A percentile compares a stretch with the other conserved stretches of the same genome.
phyloP scores from a whole-genome alignment of 106 monocot species.

The Acorus calamus region DNA sequence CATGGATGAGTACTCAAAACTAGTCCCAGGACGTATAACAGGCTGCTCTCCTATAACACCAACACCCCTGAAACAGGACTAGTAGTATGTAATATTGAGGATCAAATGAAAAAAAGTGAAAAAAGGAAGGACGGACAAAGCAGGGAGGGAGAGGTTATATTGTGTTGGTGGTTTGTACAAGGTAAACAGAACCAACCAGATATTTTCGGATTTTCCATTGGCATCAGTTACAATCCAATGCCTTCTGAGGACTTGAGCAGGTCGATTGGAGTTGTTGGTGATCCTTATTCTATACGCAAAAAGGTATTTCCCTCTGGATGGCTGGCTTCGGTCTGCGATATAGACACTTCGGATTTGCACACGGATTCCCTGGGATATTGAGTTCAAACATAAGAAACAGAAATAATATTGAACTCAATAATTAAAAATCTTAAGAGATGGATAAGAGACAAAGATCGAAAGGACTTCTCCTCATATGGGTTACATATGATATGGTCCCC shows the following conservation, averaged over 20 bases:
- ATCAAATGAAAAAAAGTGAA: background rate
- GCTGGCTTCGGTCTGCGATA: constrained; percentile 67
- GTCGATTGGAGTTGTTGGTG: constrained; percentile 70
- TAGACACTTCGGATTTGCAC: constrained; percentile 94
- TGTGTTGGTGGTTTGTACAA: too few relatives aligned
- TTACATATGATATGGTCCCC: too few relatives aligned
- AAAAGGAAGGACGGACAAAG: background rate
- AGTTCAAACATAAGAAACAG: background rate
- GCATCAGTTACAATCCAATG: constrained; percentile 99
- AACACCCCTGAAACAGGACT: constrained; percentile 45
- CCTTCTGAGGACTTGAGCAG: constrained; percentile 84
- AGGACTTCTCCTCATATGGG: too few relatives aligned
- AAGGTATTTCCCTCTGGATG: constrained; percentile 65
- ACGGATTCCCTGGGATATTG: constrained; percentile 59
- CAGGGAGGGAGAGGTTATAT: background rate
- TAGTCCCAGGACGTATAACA: constrained; percentile 81
- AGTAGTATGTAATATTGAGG: background rate
- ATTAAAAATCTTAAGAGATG: background rate
- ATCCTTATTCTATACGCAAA: constrained; percentile 59
- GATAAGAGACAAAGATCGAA: too few relatives aligned
- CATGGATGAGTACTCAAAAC: constrained; percentile 91
- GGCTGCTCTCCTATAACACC: constrained; percentile 95
- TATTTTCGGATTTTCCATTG: constrained; percentile 70
- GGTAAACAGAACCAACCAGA: constrained; percentile 45
- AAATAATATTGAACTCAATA: background rate